Evolutionary conservation across 2,329 filamentous ascomycete species (phyloP), one percentile per base, ranked within the genome.

Genomic region (Colletotrichum caudatum): DNA sequence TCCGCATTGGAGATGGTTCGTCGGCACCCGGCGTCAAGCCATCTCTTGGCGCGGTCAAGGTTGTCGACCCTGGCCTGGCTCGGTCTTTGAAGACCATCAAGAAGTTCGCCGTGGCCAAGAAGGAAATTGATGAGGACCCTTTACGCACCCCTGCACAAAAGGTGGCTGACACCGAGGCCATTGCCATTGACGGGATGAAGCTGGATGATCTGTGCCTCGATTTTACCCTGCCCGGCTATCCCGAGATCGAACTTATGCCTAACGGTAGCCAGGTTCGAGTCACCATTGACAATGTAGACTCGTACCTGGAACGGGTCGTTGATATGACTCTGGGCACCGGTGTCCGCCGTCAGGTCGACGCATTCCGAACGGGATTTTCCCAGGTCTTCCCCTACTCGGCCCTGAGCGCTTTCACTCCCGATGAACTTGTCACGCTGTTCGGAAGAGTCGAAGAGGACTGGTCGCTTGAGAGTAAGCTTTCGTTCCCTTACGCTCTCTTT

Each of bases 341-440:
- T 64, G 95, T 99, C 14, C 93, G 92, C 75, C 89, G 90, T 61
- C 97, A 99, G 79, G 91, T 97, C 1, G 93, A 98, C 77, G 94
- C 95, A 5, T 99, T 99, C 88, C 91, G 93, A 68, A 83, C 88
- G 20, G 96, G 96, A 0, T 99, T 99, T 80, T 97, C 95, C 0
- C 93, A 97, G 75, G 97, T 99, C 0, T 99, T 99, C 85, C 94
- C 95, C 0, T 99, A 97, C 82, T 92, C 94, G 5, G 94, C 97
- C 9, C 84, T 99, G 59, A 94, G 92, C 75, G 94, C 96, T 0
- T 99, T 99, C 78, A 99, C 96, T 0, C 95, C 97, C 0, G 94
- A 94, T 76, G 97, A 99, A 81, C 87, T 99, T 39, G 95, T 98
- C 51, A 95, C 95, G 85, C 87, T 99, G 35, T 99, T 98, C 83